Evolutionary conservation across 306 rosid genomes (phyloP), one percentile per base, ranked within the genome.

Genomic region (Coriaria nepalensis): DNA sequence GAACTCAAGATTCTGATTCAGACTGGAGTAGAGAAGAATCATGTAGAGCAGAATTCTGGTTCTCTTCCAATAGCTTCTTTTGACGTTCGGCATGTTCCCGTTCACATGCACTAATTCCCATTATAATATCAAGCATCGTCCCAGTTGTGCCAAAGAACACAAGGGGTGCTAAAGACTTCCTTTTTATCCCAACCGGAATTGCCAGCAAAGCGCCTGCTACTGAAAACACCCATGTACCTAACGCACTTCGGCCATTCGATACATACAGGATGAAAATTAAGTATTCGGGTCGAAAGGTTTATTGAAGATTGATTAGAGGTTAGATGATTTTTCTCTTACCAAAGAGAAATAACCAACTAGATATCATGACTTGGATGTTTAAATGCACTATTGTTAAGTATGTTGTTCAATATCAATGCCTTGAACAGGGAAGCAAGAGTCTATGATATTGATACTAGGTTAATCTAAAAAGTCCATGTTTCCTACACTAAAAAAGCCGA

Each of bases 141-240:
- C 97, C 95, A 0, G 97, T 85, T 39, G 98, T 85, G 71, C 94
- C 94, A 57, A 85, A 85, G 74, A 85, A 90, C 46, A 90, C 98
- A 40, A 90, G 85, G 10, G 95, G 98, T 6, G 83, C 94, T 6
- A 90, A 54, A 43, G 95, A 90, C 58, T 81, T 90, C 62, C 82
- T 76, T 70, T 81, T 90, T 59, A 84, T 90, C 49, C 95, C 98
- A 37, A 85, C 92, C 2, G 98, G 98, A 71, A 90, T 90, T 15
- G 92, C 98, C 47, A 85, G 55, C 83, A 90, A 68, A 2, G 98
- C 95, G 55, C 94, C 98, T 29, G 86, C 94, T 42, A 81, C 92
- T 3, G 95, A 82, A 75, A 90, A 90, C 15, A 90, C 87, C 98
- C 98, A 85, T 36, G 95, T 84, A 10, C 95, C 98, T 68, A 84